Percentiles rank a stretch among this genome's conserved stretches.
These are phyloP conservation scores for Fomitopsis pinicola DNA, from an alignment of 1,284 basidiomycete genomes.

Conservation along the genomic window DNA sequence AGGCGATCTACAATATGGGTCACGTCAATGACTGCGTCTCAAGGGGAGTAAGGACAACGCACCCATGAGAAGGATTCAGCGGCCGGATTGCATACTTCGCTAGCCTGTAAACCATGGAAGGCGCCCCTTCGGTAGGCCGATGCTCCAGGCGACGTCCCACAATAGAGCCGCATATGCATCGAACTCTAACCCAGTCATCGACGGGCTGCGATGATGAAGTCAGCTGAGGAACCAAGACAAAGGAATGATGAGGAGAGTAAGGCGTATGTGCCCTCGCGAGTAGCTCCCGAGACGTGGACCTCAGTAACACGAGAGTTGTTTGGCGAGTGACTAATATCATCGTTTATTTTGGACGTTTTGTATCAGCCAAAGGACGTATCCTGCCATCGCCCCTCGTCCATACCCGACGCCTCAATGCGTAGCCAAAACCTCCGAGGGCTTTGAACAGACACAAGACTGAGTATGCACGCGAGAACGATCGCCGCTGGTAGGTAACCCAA, in stretches of 20 bases:
- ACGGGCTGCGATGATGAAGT: constrained; percentile 32
- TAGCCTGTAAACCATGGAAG: constrained; percentile 55
- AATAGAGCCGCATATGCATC: constrained; percentile 76
- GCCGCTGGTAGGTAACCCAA: constrained; percentile 69
- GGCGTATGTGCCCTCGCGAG: constrained; percentile 65
- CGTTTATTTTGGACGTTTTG: constrained; percentile 77
- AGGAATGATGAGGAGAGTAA: not conserved
- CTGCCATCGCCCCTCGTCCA: constrained; percentile 31
- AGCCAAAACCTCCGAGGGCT: constrained; percentile 53
- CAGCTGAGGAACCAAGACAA: constrained; percentile 14
- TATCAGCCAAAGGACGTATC: constrained; percentile 74
- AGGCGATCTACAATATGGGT: constrained; percentile 38
- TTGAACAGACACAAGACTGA: constrained; percentile 25
- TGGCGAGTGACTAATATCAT: constrained; percentile 40
- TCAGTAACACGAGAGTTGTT: constrained; percentile 79
- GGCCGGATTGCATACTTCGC: constrained; percentile 81
- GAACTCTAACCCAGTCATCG: constrained; percentile 61
- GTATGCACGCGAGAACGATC: constrained; percentile 25
- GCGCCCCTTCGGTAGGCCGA: constrained; percentile 30
- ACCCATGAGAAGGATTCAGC: constrained; percentile 61
- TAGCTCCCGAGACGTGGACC: constrained; percentile 78
- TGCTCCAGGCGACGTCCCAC: constrained; percentile 67
- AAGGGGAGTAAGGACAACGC: constrained; percentile 22
- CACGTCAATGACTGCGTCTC: not conserved
- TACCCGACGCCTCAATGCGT: constrained; percentile 17